Percentiles rank a stretch among this genome's conserved stretches.
Conservation (phyloP, 371 early-diverging fungal species). For the Syncephalastrum racemosum region DNA sequence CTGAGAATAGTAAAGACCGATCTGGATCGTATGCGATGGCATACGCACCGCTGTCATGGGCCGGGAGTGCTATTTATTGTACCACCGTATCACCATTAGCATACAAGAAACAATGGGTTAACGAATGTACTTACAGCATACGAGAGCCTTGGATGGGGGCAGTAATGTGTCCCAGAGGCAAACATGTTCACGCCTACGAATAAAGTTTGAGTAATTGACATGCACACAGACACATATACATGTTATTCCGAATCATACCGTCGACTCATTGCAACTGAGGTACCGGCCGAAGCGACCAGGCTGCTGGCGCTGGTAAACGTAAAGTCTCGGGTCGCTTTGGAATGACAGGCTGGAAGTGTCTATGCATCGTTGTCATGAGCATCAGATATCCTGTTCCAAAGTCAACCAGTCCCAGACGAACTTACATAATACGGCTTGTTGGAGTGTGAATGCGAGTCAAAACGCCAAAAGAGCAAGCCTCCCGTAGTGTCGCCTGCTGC, state of each 20-base stretch:
- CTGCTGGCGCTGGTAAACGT: slow-evolving; percentile 71
- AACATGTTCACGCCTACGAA: slow-evolving; percentile 53
- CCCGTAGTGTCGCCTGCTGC: slow-evolving; percentile 75
- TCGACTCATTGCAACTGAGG: slow-evolving; percentile 55
- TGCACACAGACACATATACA: too few species aligned
- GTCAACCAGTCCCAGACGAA: too few species aligned
- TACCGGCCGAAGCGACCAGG: slow-evolving; percentile 74
- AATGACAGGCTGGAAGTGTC: slow-evolving; percentile 57
- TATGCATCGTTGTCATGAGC: slow-evolving; percentile 1
- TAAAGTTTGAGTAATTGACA: neutral
- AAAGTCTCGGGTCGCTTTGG: slow-evolving; percentile 71
- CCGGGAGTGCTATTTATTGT: slow-evolving; percentile 32
- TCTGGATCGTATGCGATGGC: slow-evolving; percentile 65
- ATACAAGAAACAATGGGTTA: neutral
- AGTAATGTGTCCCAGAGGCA: slow-evolving; percentile 79
- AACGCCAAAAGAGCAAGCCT: slow-evolving; percentile 68
- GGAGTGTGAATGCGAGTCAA: slow-evolving; percentile 68
- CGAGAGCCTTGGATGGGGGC: slow-evolving; percentile 58
- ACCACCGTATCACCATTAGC: neutral
- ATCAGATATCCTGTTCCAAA: neutral
- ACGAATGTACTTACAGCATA: slow-evolving; percentile 48
- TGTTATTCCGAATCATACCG: slow-evolving; percentile 37
- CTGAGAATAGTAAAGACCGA: slow-evolving; percentile 66
- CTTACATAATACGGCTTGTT: slow-evolving; percentile 58
- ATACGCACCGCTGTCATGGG: slow-evolving; percentile 63